These are phyloP conservation scores for Marsdenia floribunda DNA, from an alignment of 257 asterid species.

Conservation along the genomic window DNA sequence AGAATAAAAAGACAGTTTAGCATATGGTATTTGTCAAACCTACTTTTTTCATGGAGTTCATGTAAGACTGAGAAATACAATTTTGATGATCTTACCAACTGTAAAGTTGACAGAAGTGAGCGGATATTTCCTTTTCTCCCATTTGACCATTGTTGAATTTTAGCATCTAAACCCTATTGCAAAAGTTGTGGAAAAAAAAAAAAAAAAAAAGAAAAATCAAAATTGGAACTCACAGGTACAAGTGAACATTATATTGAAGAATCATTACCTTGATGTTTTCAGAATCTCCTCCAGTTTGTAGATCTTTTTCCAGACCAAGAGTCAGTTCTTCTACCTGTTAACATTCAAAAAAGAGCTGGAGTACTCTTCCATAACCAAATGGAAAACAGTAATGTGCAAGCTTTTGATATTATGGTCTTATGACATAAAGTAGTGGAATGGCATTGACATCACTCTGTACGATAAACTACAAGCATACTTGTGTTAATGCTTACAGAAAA, in stretches of 20 bases:
- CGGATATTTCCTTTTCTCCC: conserved; percentile 97
- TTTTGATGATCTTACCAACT: conserved; percentile 45
- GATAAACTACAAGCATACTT: background rate
- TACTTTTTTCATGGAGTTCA: background rate
- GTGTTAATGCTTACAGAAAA: background rate
- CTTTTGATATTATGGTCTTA: background rate
- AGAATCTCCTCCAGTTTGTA: conserved; percentile 33
- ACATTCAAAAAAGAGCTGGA: background rate
- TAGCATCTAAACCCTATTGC: conserved; percentile 66
- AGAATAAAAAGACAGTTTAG: background rate
- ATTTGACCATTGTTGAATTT: conserved; percentile 75
- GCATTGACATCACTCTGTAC: background rate
- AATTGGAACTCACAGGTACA: conserved; percentile 4
- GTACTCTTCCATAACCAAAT: background rate
- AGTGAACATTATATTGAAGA: conserved; percentile 4
- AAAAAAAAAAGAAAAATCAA: background rate
- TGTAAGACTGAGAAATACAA: background rate
- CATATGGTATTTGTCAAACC: background rate
- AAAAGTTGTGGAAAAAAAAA: background rate
- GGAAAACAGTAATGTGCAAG: background rate
- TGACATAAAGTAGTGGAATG: background rate
- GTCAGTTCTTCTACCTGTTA: conserved; percentile 74
- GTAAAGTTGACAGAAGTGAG: conserved; percentile 83
- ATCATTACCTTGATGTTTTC: conserved; percentile 48
- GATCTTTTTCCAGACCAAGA: conserved; percentile 30